Evolutionary conservation across 2,329 filamentous ascomycete species (phyloP), one percentile per base, ranked within the genome.

Genomic region (Penicillium corylophilum): DNA sequence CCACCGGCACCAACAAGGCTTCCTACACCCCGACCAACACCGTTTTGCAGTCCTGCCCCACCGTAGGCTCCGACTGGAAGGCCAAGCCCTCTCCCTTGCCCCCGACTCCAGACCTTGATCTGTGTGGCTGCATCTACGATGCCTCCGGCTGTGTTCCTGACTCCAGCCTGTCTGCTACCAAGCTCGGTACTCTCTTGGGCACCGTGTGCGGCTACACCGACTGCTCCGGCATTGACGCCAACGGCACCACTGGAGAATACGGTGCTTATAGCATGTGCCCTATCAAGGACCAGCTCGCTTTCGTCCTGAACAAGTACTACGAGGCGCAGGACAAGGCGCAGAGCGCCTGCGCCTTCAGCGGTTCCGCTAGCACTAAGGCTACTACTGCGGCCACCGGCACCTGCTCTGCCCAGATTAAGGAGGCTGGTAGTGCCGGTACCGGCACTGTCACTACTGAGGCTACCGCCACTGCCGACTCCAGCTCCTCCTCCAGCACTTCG

Each of bases 101-200:
- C 22, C 93, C 92, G 5, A 83, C 82, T 5, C 90, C 90, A 53
- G 89, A 96, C 75, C 65, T 81, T 45, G 65, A 82, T 41, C 84
- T 95, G 38, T 97, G 93, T 80, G 73, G 78, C 48, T 99, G 94
- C 82, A 95, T 96, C 88, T 80, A 82, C 70, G 78, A 82, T 54
- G 83, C 83, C 40, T 76, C 94, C 50, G 75, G 76, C 48, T 97
- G 94, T 76, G 80, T 82, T 16, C 26, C 26, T 6, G 12, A 28
- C 8, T 28, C 26, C 5, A 28, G 26, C 26, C 26, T 28, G 5
- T 10, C 8, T 10, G 26, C 9, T 9, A 9, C 52, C 12, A 59
- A 65, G 41, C 55, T 66, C 51, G 52, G 55, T 5, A 75, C 80
- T 18, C 80, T 95, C 60, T 96, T 97, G 74, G 54, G 64, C 43